Percentiles rank a stretch among this genome's conserved stretches.
These are phyloP conservation scores for Claviceps pusilla DNA, from an alignment of 2,329 filamentous ascomycete genomes.

Conservation along the genomic window DNA sequence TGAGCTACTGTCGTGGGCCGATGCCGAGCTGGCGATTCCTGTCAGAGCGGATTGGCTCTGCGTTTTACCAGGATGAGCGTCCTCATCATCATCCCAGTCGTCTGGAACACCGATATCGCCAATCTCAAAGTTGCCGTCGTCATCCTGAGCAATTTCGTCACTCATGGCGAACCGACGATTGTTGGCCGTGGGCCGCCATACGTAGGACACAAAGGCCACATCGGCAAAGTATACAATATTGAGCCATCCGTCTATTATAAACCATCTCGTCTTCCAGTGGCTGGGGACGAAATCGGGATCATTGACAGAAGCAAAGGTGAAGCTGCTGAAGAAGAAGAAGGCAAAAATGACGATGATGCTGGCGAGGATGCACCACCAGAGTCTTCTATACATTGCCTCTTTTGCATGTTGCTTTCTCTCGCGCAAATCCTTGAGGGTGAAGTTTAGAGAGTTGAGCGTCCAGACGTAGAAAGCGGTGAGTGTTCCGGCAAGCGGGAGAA, in stretches of 20 bases:
- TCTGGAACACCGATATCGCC: slow-evolving; percentile 70
- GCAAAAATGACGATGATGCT: slow-evolving; percentile 92
- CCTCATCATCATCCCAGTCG: slow-evolving; percentile 39
- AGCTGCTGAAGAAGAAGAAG: slow-evolving; percentile 98
- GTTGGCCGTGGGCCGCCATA: slow-evolving; percentile 93
- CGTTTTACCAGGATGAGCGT: slow-evolving; percentile 34
- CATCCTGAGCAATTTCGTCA: slow-evolving; percentile 96
- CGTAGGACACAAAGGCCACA: slow-evolving; percentile 81
- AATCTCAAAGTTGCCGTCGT: slow-evolving; percentile 90
- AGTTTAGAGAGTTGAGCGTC: slow-evolving; percentile 89
- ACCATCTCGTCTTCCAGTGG: slow-evolving; percentile 97
- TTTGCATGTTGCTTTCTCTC: slow-evolving; percentile 91
- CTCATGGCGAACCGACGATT: slow-evolving; percentile 97
- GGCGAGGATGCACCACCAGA: slow-evolving; percentile 93
- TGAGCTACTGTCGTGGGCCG: slow-evolving; percentile 10
- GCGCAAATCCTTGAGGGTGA: slow-evolving; percentile 89
- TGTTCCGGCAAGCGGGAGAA: slow-evolving; percentile 79
- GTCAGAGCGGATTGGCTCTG: slow-evolving; percentile 11
- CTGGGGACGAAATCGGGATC: slow-evolving; percentile 85
- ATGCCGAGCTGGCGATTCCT: slow-evolving; percentile 11
- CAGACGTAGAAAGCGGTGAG: slow-evolving; percentile 96
- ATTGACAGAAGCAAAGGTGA: slow-evolving; percentile 74
- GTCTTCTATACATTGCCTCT: slow-evolving; percentile 89
- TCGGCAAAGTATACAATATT: slow-evolving; percentile 93
- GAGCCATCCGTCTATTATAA: slow-evolving; percentile 91